These are phyloP conservation scores for Massariosphaeria phaeospora DNA, from an alignment of 495 filamentous ascomycete species.

Conservation along the genomic window DNA sequence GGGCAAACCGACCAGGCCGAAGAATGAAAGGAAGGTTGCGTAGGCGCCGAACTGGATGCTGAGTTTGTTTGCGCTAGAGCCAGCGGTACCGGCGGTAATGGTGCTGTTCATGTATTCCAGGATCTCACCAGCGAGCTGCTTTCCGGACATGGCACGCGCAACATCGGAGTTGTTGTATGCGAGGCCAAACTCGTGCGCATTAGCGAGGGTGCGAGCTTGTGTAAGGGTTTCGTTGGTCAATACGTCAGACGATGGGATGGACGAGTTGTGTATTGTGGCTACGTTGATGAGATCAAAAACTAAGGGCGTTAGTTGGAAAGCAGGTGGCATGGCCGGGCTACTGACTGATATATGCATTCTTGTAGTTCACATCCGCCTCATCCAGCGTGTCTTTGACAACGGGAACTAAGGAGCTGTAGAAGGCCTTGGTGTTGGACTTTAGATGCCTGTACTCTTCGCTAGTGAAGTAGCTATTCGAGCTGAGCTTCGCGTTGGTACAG, in stretches of 20 bases:
- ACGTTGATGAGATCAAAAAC: slow-evolving; percentile 75
- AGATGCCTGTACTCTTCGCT: slow-evolving; percentile 54
- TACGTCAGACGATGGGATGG: slow-evolving; percentile 49
- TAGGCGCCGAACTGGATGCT: slow-evolving; percentile 65
- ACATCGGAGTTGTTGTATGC: slow-evolving; percentile 56
- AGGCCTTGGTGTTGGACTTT: slow-evolving; percentile 51
- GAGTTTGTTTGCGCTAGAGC: slow-evolving; percentile 46
- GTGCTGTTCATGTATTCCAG: slow-evolving; percentile 52
- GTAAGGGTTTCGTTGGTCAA: slow-evolving; percentile 49
- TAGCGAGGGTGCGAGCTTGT: slow-evolving; percentile 60
- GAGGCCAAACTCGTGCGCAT: slow-evolving; percentile 59
- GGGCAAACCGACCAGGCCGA: slow-evolving; percentile 61
- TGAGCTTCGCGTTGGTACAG: slow-evolving; percentile 59
- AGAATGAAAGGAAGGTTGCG: slow-evolving; percentile 68
- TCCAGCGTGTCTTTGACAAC: slow-evolving; percentile 57
- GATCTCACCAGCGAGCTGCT: slow-evolving; percentile 61
- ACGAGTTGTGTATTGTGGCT: slow-evolving; percentile 63
- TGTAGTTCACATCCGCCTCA: slow-evolving; percentile 52
- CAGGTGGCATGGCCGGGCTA: not conserved
- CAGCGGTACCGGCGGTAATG: slow-evolving; percentile 40
- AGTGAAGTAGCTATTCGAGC: slow-evolving; percentile 68
- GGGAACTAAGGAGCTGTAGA: slow-evolving; percentile 61
- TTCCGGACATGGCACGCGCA: slow-evolving; percentile 60
- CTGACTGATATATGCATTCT: slow-evolving; percentile 65
- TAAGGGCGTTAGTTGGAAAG: slow-evolving; percentile 8